Base-by-base conservation (phyloP, 495 filamentous ascomycete genomes). In the Neurospora sp. region DNA sequence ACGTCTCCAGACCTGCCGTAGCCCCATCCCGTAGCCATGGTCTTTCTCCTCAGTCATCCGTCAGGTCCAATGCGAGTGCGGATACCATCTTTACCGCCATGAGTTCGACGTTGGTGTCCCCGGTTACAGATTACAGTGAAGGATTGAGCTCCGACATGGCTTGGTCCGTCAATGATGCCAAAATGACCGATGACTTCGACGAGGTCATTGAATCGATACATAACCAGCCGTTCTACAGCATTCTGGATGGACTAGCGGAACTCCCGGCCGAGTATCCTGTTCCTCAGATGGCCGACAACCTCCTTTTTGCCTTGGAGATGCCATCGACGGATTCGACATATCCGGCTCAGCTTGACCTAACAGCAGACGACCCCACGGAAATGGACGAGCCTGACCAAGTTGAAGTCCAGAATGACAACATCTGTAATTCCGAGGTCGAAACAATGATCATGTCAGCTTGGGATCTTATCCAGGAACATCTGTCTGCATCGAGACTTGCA, bases 401-500 rank as follows among this genome's bases (percentile, higher is more conserved):
- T 2, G 70, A 75, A 41, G 27, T 74, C 4, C 73, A 74, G n/a
- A 70, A 78, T 46, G 37, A 74, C 3, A 74, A 76, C 35, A 35
- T 61, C 0, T 78, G 74, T 46, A 77, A 74, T 48, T 80, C 78
- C 18, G 83, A 85, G 42, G 75, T 81, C 10, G 84, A 78, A 71
- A 72, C 78, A n/a, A 73, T 86, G 27, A 78, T 84, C 35, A 76
- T 76, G 18, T 79, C 82, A 16, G 80, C 79, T 1, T 84, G 81
- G 83, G 83, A 82, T 48, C 75, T 80, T 9, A 73, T 86, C 20
- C 78, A 80, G 59, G 79, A 82, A 70, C 84, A 85, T 39, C 75
- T 85, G n/a, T 70, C 79, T 10, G 76, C 74, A 22, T 84, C 84
- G 2, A 74, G 80, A 48, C 74, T 73, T 68, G 84, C 84, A 72